phyloP scores from a whole-genome alignment of 257 asterid species.

The Plantago major region DNA sequence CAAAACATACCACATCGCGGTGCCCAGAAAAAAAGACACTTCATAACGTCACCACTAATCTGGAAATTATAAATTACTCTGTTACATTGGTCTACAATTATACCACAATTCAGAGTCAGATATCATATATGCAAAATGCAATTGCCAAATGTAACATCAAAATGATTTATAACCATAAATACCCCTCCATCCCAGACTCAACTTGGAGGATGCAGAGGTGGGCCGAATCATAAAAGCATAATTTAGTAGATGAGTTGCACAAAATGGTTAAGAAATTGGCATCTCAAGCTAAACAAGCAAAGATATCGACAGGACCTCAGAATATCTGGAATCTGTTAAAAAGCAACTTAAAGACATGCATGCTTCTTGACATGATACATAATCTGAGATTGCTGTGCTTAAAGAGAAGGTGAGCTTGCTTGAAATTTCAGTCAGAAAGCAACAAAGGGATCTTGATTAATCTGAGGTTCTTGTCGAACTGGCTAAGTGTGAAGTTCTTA shows the following conservation, averaged over 20 bases:
- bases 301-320: conserved; percentile 75
- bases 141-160: no score
- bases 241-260: conserved; percentile 73
- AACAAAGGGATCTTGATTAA: conserved; percentile 58
- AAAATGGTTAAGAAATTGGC: conserved; percentile 52
- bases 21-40: background rate
- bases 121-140: no score
- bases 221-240: conserved; percentile 66
- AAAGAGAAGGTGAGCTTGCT: conserved; percentile 70
- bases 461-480: conserved; percentile 42
- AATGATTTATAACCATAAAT: no score
- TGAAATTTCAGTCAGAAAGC: conserved; percentile 62
- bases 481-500: conserved; percentile 56
- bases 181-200: no score
- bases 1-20: background rate
- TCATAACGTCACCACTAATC: no score
- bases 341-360: conserved; percentile 76
- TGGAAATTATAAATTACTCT: background rate
- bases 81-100: background rate
- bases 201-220: no score
- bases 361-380: conserved; percentile 66
- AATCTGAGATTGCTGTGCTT: conserved; percentile 59
- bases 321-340: conserved; percentile 63
- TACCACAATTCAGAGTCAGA: no score
- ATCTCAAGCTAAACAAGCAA: conserved; percentile 60